phyloP scores from a whole-genome alignment of 2,329 filamentous ascomycete genomes.

The Intubia oerlemansii region DNA sequence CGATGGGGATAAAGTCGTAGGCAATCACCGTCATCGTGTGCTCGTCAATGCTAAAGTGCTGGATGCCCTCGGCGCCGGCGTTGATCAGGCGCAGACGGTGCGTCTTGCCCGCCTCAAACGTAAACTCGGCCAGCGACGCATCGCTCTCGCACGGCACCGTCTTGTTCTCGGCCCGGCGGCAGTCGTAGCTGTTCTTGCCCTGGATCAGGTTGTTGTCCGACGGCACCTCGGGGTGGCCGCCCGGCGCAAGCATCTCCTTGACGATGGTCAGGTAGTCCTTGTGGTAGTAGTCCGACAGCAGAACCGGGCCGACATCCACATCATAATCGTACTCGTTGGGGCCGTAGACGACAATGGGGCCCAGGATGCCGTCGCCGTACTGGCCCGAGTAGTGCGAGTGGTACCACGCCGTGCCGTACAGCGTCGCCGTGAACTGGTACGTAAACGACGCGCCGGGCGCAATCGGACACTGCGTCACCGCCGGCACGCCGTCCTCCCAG shows the following conservation, averaged over 20 bases:
- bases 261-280: constrained; percentile 25
- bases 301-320: constrained; percentile 23
- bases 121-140: constrained; percentile 29
- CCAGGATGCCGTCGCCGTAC: constrained; percentile 29
- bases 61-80: constrained; percentile 23
- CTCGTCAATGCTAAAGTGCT: constrained; percentile 27
- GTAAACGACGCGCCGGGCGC: constrained; percentile 14
- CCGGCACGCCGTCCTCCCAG: constrained; percentile 24
- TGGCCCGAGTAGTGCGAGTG: constrained; percentile 29
- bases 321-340: constrained; percentile 28
- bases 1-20: constrained; percentile 29
- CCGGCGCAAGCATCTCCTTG: constrained; percentile 18
- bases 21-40: constrained; percentile 31
- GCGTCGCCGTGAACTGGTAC: constrained; percentile 17
- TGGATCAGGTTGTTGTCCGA: constrained; percentile 42
- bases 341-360: constrained; percentile 27
- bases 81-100: constrained; percentile 28
- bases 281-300: constrained; percentile 26
- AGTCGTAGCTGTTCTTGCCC: constrained; percentile 37
- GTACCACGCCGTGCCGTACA: constrained; percentile 20
- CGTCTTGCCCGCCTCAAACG: constrained; percentile 21
- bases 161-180: constrained; percentile 16
- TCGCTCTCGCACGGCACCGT: constrained; percentile 19
- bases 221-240: constrained; percentile 4
- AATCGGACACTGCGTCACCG: constrained; percentile 20